phyloP scores from a whole-genome alignment of 2,329 filamentous ascomycete species.

The Sporothrix mexicana region DNA sequence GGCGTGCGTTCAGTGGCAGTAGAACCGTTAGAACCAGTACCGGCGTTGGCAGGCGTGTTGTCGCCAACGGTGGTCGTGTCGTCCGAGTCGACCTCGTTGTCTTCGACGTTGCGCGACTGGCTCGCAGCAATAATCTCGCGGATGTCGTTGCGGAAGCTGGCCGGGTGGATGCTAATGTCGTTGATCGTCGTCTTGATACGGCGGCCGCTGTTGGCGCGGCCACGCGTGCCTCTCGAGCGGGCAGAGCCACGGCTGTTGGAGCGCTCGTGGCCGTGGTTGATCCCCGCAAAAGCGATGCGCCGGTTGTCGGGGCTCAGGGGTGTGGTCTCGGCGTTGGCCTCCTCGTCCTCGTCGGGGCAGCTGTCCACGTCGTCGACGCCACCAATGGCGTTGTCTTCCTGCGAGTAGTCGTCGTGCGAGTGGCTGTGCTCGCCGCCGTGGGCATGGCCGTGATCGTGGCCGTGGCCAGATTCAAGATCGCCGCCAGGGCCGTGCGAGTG shows the following conservation, averaged over 20 bases:
- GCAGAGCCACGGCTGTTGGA: constrained; percentile 39
- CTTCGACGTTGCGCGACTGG: constrained; percentile 62
- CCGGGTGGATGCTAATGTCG: constrained; percentile 84
- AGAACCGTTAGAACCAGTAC: constrained; percentile 37
- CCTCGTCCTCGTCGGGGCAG: constrained; percentile 60
- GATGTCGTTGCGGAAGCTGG: constrained; percentile 89
- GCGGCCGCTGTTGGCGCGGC: constrained; percentile 56
- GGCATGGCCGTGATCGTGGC: constrained; percentile 52
- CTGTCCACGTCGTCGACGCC: constrained; percentile 49
- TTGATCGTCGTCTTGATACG: constrained; percentile 68
- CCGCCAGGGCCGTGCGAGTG: constrained; percentile 73
- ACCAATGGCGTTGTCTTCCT: constrained; percentile 52
- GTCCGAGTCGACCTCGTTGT: constrained; percentile 54
- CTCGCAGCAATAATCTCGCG: constrained; percentile 78
- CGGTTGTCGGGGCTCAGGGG: constrained; percentile 46
- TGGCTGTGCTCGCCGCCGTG: constrained; percentile 39
- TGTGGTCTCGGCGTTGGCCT: constrained; percentile 43
- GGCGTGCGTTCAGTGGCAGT: constrained; percentile 49
- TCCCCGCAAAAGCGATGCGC: constrained; percentile 50
- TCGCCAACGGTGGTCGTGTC: constrained; percentile 49
- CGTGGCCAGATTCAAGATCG: constrained; percentile 47
- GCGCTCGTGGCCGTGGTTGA: constrained; percentile 36
- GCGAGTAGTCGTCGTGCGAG: constrained; percentile 34
- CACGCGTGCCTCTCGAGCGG: constrained; percentile 50
- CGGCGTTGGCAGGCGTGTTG: constrained; percentile 24